Conservation (phyloP, 225 moss, liverwort and hornwort species). For the Sphagnum tenellum region DNA sequence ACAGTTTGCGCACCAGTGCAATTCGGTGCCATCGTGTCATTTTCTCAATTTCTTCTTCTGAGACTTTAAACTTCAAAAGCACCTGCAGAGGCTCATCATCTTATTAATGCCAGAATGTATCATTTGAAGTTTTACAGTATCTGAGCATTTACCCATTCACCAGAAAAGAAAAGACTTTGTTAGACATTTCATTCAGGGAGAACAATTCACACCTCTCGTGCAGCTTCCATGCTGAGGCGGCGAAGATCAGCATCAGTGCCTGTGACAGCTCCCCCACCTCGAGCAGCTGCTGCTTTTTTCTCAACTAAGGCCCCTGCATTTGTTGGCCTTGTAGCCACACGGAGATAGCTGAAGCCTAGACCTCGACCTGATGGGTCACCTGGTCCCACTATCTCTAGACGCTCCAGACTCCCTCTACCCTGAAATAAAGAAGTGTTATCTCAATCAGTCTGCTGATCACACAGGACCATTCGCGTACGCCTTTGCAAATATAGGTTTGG, state of each 20-base stretch:
- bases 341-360: slow-evolving; percentile 91
- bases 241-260: slow-evolving; percentile 99
- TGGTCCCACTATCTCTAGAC: slow-evolving; percentile 92
- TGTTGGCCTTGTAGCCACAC: slow-evolving; percentile 91
- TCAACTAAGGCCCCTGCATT: slow-evolving; percentile 96
- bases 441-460: no score
- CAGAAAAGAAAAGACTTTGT: neutral
- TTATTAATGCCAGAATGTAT: no score
- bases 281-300: slow-evolving; percentile 97
- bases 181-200: neutral
- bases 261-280: slow-evolving; percentile 99
- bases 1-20: slow-evolving; percentile 95
- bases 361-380: slow-evolving; percentile 99
- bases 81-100: slow-evolving; percentile 28
- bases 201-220: slow-evolving; percentile 61
- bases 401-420: slow-evolving; percentile 93
- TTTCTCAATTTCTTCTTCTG: slow-evolving; percentile 79
- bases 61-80: slow-evolving; percentile 85
- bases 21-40: slow-evolving; percentile 98
- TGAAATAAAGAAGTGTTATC: slow-evolving; percentile 7
- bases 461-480: no score
- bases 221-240: slow-evolving; percentile 98
- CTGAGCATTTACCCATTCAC: neutral
- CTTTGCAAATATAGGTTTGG: no score
- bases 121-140: no score